Evolutionary conservation across 192 early-diverging fungal species (phyloP), one percentile per base, ranked within the genome.

Genomic region (Diversispora epigaea): DNA sequence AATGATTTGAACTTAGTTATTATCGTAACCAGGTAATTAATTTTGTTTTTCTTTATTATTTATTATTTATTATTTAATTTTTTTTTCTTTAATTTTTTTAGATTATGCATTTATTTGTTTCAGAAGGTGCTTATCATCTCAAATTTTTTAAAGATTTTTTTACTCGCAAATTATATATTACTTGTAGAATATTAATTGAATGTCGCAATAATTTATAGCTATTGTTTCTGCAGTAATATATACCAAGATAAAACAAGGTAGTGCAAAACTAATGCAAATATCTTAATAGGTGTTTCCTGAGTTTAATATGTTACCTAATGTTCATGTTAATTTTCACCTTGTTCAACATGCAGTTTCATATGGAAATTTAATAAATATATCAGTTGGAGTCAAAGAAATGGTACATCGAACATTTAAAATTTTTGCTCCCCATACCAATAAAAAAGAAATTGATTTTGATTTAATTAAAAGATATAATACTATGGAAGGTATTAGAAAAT

Each of bases 1-100:
- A 92, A 79, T 85, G 91, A 43, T 95, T 95, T 73, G 92, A 93
- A 78, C 81, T 95, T 2, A 89, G 87, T 52, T 93, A 91, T 74
- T 95, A 95, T 78, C 84, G 93, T 41, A 95, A 95, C 68, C 91
- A 93, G 77, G 91, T 93, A n/a, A 80, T 43, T 76, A 78, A 40
- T 46, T 77, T 19, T 9, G n/a, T 62, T 40, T n/a, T 62, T 49
- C 17, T 32, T 61, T 10, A 6, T n/a, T 22, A 25, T 45, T 50
- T 19, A 40, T 9, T 19, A 7, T 8, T n/a, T 56, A n/a, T 9
- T 40, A 46, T 8, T 64, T 64, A 39, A 22, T 47, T 46, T n/a
- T n/a, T 41, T 70, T 40, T n/a, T n/a, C 7, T 55, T 70, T 15
- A 39, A 21, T 21, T 32, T 46, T 39, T 49, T 4, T 60, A 73